Evolutionary conservation across 2,329 filamentous ascomycete genomes (phyloP).

Genomic region (Fusarium paranaense): DNA sequence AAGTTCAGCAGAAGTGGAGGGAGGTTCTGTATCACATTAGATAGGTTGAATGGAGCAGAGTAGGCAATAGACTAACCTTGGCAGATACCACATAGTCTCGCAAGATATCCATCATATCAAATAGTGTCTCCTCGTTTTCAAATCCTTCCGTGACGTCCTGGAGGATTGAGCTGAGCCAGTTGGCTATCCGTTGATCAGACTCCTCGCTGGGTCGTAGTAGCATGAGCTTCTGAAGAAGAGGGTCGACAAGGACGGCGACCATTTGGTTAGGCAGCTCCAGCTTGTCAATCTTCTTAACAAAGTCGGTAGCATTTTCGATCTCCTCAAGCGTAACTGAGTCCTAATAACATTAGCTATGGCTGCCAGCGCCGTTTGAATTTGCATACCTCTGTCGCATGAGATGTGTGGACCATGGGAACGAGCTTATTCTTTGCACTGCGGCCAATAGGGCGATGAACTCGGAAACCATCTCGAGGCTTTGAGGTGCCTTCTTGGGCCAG

Average conservation of each 20-base stretch:
- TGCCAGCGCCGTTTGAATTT: neutral
- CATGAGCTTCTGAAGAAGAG: conserved; percentile 81
- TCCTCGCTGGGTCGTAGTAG: conserved; percentile 70
- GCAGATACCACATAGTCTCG: conserved; percentile 66
- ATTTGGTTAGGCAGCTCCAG: conserved; percentile 87
- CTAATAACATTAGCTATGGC: conserved; percentile 48
- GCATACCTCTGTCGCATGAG: conserved; percentile 74
- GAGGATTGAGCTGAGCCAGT: conserved; percentile 69
- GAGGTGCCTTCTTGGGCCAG: conserved; percentile 54
- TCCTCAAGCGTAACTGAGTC: conserved; percentile 79
- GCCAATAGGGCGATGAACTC: conserved; percentile 64
- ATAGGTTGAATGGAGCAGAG: neutral
- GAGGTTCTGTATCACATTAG: conserved; percentile 52
- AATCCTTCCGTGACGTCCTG: conserved; percentile 67
- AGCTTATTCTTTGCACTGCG: conserved; percentile 52
- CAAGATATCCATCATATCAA: conserved; percentile 67
- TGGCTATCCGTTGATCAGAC: conserved; percentile 63
- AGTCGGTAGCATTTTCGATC: conserved; percentile 75
- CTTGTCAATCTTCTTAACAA: conserved; percentile 79
- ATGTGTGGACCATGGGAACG: conserved; percentile 79
- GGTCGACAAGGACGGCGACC: conserved; percentile 80
- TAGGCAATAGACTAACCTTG: conserved; percentile 58
- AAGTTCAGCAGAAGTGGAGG: conserved; percentile 62
- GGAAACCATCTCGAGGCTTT: conserved; percentile 65
- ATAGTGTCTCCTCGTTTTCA: conserved; percentile 59